Conservation (phyloP, 2,329 filamentous ascomycete species). For the Sarocladium oryzae region DNA sequence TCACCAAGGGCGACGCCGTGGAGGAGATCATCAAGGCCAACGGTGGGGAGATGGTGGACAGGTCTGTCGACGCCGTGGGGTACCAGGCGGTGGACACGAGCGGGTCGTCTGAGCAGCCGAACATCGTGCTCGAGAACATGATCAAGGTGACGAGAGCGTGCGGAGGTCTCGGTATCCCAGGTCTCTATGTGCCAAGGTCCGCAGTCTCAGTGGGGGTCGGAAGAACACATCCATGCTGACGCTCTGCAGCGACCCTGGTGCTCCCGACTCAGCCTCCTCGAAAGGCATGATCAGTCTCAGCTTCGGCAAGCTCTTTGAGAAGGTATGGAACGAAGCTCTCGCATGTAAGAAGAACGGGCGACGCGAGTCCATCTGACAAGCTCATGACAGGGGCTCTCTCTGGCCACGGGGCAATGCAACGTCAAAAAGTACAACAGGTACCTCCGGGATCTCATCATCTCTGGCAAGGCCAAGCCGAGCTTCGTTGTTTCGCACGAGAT, state of each 20-base stretch:
- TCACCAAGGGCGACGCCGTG: conserved; percentile 51
- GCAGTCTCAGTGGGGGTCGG: not conserved
- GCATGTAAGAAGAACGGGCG: not conserved
- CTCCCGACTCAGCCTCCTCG: conserved; percentile 52
- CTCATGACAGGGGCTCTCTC: conserved; percentile 41
- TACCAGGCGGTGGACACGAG: conserved; percentile 54
- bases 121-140: conserved; percentile 57
- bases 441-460: conserved; percentile 57
- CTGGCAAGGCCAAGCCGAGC: conserved; percentile 57
- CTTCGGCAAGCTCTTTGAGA: conserved; percentile 64
- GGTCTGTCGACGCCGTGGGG: conserved; percentile 59
- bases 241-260: conserved; percentile 47
- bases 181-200: conserved; percentile 37
- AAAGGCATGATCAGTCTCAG: conserved; percentile 58
- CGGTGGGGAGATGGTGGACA: conserved; percentile 50
- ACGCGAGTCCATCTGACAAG: not conserved
- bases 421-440: conserved; percentile 64
- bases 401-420: conserved; percentile 60
- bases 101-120: conserved; percentile 53
- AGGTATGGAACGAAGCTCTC: conserved; percentile 32
- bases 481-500: conserved; percentile 63
- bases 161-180: conserved; percentile 55
- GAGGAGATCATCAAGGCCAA: conserved; percentile 54
- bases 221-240: not conserved
- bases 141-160: conserved; percentile 56